Conservation (phyloP, 768 basidiomycete species). For the Boletus rubropictus region DNA sequence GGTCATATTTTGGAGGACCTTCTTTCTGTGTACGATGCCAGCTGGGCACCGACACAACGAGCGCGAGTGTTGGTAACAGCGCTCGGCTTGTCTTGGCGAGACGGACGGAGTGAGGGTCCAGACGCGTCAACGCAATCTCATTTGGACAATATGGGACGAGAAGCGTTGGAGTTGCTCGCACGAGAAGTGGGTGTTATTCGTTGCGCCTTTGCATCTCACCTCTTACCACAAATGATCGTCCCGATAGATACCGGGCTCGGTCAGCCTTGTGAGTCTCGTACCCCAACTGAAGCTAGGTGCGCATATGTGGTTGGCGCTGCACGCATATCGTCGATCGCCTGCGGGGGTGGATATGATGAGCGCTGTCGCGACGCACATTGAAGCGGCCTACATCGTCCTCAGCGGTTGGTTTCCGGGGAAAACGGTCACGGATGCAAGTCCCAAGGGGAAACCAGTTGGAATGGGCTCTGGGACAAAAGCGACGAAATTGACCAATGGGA, state of each 20-base stretch:
- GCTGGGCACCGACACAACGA: conserved; percentile 50
- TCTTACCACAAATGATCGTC: background rate
- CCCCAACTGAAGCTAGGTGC: conserved; percentile 49
- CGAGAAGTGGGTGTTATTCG: conserved; percentile 35
- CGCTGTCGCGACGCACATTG: conserved; percentile 47
- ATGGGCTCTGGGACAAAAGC: conserved; percentile 13
- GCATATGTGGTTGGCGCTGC: conserved; percentile 67
- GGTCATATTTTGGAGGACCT: conserved; percentile 43
- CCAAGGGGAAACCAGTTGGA: conserved; percentile 22
- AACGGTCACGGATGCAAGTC: conserved; percentile 8
- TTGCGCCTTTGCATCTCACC: background rate
- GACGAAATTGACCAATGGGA: background rate
- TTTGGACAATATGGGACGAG: conserved; percentile 35
- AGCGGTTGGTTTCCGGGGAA: conserved; percentile 31
- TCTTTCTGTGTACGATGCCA: conserved; percentile 43
- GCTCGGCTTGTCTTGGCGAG: conserved; percentile 42
- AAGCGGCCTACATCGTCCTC: conserved; percentile 48
- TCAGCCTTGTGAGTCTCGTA: conserved; percentile 27
- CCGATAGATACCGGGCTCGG: conserved; percentile 28
- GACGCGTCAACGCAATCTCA: conserved; percentile 18
- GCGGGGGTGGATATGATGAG: conserved; percentile 34
- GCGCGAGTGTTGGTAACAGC: conserved; percentile 51
- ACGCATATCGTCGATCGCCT: conserved; percentile 54
- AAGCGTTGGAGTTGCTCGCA: conserved; percentile 39
- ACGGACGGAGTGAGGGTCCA: conserved; percentile 18